Evolutionary conservation across 2,329 filamentous ascomycete species (phyloP).

Genomic region (Epicoccum nigrum): DNA sequence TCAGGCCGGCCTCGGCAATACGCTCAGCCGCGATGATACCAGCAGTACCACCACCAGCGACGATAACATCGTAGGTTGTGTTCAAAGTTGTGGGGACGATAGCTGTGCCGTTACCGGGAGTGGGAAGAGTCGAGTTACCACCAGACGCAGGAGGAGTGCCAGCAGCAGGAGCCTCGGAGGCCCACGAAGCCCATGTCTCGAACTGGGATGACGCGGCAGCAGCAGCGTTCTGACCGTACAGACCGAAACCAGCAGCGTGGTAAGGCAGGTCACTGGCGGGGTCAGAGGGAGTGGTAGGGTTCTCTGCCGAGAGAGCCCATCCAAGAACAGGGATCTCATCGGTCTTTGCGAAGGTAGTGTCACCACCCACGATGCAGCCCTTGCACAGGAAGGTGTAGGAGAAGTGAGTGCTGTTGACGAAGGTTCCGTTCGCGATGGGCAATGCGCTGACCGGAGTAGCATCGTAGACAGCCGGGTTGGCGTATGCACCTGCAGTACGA

Average conservation of each 20-base stretch:
- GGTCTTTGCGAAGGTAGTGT: slow-evolving; percentile 34
- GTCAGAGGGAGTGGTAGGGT: slow-evolving; percentile 24
- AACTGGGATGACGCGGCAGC: slow-evolving; percentile 29
- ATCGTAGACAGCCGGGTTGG: slow-evolving; percentile 51
- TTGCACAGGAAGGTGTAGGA: slow-evolving; percentile 62
- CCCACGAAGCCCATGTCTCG: slow-evolving; percentile 30
- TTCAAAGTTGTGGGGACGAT: slow-evolving; percentile 32
- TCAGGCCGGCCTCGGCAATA: slow-evolving; percentile 15
- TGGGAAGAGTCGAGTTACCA: slow-evolving; percentile 11
- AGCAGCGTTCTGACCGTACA: slow-evolving; percentile 24
- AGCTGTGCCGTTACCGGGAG: slow-evolving; percentile 15
- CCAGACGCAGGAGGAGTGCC: slow-evolving; percentile 13
- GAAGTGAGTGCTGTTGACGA: slow-evolving; percentile 59
- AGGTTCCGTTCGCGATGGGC: slow-evolving; percentile 59
- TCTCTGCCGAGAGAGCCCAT: slow-evolving; percentile 27
- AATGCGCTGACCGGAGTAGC: slow-evolving; percentile 52
- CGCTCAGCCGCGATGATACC: slow-evolving; percentile 18
- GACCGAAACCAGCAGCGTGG: slow-evolving; percentile 26
- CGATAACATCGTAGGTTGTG: slow-evolving; percentile 18
- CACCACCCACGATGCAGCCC: slow-evolving; percentile 39
- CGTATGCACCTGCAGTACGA: slow-evolving; percentile 54
- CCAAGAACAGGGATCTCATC: slow-evolving; percentile 31
- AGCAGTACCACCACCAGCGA: slow-evolving; percentile 18
- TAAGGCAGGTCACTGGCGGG: slow-evolving; percentile 19
- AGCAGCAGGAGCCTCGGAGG: slow-evolving; percentile 10